Evolutionary conservation across 345 rosid genomes (phyloP).

Genomic region (Brassica nigra): DNA sequence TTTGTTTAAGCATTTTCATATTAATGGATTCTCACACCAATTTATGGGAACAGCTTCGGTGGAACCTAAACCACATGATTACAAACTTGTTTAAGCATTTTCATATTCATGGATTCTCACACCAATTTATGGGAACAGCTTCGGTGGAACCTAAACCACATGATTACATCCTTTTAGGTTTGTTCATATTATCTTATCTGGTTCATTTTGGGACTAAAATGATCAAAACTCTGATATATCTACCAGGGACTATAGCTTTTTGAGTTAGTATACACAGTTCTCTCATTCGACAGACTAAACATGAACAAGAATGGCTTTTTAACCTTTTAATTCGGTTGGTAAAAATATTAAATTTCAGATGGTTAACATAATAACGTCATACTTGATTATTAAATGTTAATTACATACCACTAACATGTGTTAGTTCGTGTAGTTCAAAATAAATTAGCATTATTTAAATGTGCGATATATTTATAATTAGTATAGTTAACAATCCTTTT

Average conservation of each 20-base stretch:
- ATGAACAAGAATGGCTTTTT: background rate
- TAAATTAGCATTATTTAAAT: no score
- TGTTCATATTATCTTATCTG: background rate
- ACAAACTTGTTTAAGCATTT: background rate
- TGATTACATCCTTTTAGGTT: background rate
- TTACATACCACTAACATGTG: no score
- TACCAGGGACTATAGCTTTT: background rate
- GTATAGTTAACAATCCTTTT: no score
- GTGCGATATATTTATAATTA: no score
- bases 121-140: slow-evolving; percentile 1
- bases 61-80: background rate
- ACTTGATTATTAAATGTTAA: no score
- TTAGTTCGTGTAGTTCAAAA: no score
- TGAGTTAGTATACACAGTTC: background rate
- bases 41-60: background rate
- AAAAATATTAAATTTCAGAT: no score
- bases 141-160: background rate
- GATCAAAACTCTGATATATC: background rate
- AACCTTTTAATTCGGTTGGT: no score
- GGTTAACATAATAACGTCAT: background rate
- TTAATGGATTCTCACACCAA: background rate
- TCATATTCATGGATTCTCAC: background rate
- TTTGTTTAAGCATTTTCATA: background rate
- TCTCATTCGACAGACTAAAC: background rate
- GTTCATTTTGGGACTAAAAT: background rate